Percentiles rank a stretch among this genome's conserved stretches.
phyloP scores from a whole-genome alignment of 495 filamentous ascomycete species.

The Talaromyces trachyspermus region DNA sequence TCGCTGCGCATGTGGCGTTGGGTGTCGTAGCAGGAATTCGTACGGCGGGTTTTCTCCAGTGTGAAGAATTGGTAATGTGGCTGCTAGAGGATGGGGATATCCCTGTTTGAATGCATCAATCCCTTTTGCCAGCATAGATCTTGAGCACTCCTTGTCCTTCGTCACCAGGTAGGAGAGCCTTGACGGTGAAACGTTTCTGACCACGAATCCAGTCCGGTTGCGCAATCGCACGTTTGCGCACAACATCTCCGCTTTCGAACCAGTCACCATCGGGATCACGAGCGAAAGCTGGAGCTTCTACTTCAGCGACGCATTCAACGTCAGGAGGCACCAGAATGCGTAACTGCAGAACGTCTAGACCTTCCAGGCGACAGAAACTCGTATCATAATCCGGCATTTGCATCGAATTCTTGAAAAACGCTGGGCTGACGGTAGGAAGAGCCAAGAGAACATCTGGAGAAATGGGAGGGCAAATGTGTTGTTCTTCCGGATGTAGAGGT shows the following conservation, averaged over 20 bases:
- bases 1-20: slow-evolving; percentile 90
- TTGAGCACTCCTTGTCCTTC: slow-evolving; percentile 87
- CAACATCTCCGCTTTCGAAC: slow-evolving; percentile 84
- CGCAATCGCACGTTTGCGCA: slow-evolving; percentile 77
- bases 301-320: slow-evolving; percentile 88
- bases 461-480: slow-evolving; percentile 87
- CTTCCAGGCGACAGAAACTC: slow-evolving; percentile 75
- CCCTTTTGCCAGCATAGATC: slow-evolving; percentile 91
- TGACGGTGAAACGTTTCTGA: slow-evolving; percentile 83
- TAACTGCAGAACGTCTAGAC: slow-evolving; percentile 85
- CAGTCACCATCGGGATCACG: slow-evolving; percentile 82
- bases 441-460: slow-evolving; percentile 75
- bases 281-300: slow-evolving; percentile 73
- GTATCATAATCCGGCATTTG: slow-evolving; percentile 88
- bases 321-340: slow-evolving; percentile 80
- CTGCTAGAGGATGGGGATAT: slow-evolving; percentile 84
- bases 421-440: slow-evolving; percentile 75
- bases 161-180: slow-evolving; percentile 82
- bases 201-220: slow-evolving; percentile 88
- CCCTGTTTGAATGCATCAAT: slow-evolving; percentile 90
- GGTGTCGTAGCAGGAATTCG: slow-evolving; percentile 86
- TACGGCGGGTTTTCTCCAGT: slow-evolving; percentile 87
- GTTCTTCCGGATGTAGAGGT: slow-evolving; percentile 72
- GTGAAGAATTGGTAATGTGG: slow-evolving; percentile 87
- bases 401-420: slow-evolving; percentile 75